These are phyloP conservation scores for Russula ochroleuca DNA, from an alignment of 768 basidiomycete species.

Conservation along the genomic window DNA sequence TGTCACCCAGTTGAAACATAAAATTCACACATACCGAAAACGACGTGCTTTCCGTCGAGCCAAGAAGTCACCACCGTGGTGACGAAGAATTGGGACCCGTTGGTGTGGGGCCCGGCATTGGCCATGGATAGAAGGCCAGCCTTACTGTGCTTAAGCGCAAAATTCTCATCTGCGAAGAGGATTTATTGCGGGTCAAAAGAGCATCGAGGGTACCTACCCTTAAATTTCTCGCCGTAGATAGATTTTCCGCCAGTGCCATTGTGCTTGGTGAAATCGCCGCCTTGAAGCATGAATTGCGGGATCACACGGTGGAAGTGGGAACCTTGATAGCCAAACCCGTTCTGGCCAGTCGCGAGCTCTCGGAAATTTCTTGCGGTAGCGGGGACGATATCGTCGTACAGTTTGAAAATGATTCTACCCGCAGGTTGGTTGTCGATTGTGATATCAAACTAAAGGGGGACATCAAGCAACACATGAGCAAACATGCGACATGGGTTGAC, in stretches of 20 bases:
- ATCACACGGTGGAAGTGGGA: conserved; percentile 81
- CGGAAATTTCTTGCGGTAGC: conserved; percentile 82
- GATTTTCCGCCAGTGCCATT: conserved; percentile 77
- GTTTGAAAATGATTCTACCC: conserved; percentile 76
- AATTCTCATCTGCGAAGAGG: conserved; percentile 71
- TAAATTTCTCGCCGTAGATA: conserved; percentile 67
- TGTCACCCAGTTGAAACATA: not conserved
- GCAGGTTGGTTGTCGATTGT: conserved; percentile 38
- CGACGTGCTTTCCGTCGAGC: conserved; percentile 82
- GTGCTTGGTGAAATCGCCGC: conserved; percentile 72
- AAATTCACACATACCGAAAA: conserved; percentile 57
- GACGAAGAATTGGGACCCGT: conserved; percentile 88
- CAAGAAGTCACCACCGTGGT: conserved; percentile 73
- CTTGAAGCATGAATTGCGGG: conserved; percentile 84
- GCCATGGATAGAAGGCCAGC: conserved; percentile 72
- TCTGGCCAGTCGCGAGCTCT: conserved; percentile 71
- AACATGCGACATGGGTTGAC: not conserved
- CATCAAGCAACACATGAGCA: not conserved
- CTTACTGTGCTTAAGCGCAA: conserved; percentile 67
- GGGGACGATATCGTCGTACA: conserved; percentile 76
- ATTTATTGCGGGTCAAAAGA: not conserved
- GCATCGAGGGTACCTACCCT: conserved; percentile 41
- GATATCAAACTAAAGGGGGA: conserved; percentile 58
- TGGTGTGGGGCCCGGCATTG: conserved; percentile 77
- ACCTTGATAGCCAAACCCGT: conserved; percentile 71